Evolutionary conservation across 805 yeast species (phyloP).

Genomic region (Yarrowia bubula): DNA sequence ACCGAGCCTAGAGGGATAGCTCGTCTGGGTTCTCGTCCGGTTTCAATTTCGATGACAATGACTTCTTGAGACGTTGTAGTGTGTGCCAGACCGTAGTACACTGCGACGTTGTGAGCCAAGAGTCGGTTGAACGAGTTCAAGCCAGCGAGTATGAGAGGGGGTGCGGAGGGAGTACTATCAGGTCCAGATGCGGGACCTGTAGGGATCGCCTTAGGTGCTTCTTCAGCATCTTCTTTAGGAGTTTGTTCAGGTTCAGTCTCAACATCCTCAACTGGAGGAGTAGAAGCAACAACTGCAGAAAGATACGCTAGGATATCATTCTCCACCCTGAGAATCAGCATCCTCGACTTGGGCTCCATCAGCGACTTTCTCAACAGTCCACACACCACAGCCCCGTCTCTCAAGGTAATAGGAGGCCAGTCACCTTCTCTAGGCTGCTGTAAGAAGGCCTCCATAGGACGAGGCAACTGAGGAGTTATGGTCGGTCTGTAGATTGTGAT

Average conservation of each 20-base stretch:
- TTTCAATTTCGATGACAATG: slow-evolving; percentile 39
- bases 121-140: slow-evolving; percentile 68
- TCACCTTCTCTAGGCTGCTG: slow-evolving; percentile 12
- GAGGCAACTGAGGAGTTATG: slow-evolving; percentile 3
- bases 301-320: slow-evolving; percentile 12
- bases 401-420: neutral
- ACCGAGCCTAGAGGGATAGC: slow-evolving; percentile 9
- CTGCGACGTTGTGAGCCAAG: slow-evolving; percentile 67
- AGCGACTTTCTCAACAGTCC: slow-evolving; percentile 17
- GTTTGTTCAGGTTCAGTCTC: neutral
- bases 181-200: neutral
- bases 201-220: neutral
- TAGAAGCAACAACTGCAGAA: neutral
- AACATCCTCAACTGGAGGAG: neutral
- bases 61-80: slow-evolving; percentile 49
- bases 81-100: slow-evolving; percentile 62
- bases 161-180: neutral
- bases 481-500: slow-evolving; percentile 25
- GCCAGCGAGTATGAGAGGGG: slow-evolving; percentile 9
- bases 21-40: slow-evolving; percentile 7
- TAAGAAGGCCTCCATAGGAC: slow-evolving; percentile 22
- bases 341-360: slow-evolving; percentile 12
- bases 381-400: slow-evolving; percentile 5
- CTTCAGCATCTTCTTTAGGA: neutral
- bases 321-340: slow-evolving; percentile 3